Base-by-base conservation (phyloP, 441 rosid species). In the Capsella rubella region DNA sequence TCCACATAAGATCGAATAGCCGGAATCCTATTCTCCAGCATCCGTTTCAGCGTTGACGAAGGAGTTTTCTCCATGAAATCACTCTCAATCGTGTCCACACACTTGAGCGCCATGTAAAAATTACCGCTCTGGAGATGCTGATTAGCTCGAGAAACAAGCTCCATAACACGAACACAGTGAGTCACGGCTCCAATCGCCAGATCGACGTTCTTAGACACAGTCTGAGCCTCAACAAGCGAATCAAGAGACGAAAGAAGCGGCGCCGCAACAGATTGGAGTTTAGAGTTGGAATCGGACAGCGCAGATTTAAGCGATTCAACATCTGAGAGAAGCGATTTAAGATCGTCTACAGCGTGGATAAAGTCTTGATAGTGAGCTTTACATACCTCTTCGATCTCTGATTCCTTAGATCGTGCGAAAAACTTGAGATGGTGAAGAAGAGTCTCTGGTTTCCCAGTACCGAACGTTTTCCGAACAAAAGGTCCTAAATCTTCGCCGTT, bases 311-410 rank as follows among this genome's bases (percentile, higher is more conserved):
- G 89, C 3, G 90, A 89, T 40, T 95, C 99, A 58, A 90, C 99
- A 72, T 95, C 99, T 37, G 97, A 95, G 82, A 95, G 93, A 39
- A 95, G 89, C 63, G 99, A 95, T 79, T 96, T 92, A 70, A 95
- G 99, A 77, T 92, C 99, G 74, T 95, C 99, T 51, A 95, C 98
- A 69, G 99, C 99, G 56, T 87, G 84, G 75, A 92, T 95, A 86
- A 95, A 95, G 73, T 95, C 99, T 70, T 95, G 99, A 74, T 95
- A 92, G 87, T 92, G 98, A 75, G 97, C 98, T 60, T 87, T 90
- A 75, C 97, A 95, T 31, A 95, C 97, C 78, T 92, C 99, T 46
- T 95, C 99, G 80, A 95, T 95, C 87, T 95, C 99, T 3, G 97
- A 86, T 51, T 95, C 99, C 64, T 95, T 95, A 52, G 95, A 84